A percentile compares a stretch with the other conserved stretches of the same genome.
phyloP scores from a whole-genome alignment of 139 green algal genomes.

The Gonium pectorale region DNA sequence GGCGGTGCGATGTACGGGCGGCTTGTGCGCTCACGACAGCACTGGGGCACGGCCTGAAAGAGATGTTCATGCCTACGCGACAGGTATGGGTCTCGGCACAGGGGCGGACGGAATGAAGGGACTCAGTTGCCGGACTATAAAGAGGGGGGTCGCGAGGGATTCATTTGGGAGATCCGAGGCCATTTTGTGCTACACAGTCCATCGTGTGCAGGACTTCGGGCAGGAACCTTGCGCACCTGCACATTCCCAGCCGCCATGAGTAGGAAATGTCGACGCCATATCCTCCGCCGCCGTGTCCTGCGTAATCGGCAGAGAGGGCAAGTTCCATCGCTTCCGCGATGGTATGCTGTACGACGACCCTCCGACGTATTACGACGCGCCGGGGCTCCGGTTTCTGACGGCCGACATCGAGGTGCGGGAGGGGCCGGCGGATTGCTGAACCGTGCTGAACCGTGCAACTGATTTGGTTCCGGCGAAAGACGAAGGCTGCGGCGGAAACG shows the following conservation, averaged over 20 bases:
- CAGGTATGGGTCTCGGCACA: no score
- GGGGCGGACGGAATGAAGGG: no score
- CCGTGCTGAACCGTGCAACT: no score
- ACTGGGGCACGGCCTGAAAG: no score
- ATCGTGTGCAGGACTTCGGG: not conserved
- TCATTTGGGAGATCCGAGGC: not conserved
- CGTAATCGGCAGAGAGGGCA: conserved; percentile 51
- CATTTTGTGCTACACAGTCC: no score
- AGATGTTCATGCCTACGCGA: no score
- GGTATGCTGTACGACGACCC: conserved; percentile 64
- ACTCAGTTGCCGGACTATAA: no score
- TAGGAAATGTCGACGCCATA: not conserved
- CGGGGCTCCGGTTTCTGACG: conserved; percentile 14
- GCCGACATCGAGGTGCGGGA: conserved; percentile 29
- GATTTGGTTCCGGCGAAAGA: no score
- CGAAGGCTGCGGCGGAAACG: no score
- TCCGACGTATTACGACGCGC: conserved; percentile 41
- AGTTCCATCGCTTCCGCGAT: conserved; percentile 72
- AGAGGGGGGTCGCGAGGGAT: not conserved
- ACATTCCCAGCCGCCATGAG: not conserved
- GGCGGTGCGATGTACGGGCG: not conserved
- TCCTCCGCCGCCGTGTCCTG: not conserved
- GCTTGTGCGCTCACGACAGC: no score
- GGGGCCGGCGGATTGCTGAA: no score
- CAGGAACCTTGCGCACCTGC: not conserved